Percentiles rank a stretch among this genome's conserved stretches.
phyloP scores from a whole-genome alignment of 139 green algal species.

The Chlorella sp. region DNA sequence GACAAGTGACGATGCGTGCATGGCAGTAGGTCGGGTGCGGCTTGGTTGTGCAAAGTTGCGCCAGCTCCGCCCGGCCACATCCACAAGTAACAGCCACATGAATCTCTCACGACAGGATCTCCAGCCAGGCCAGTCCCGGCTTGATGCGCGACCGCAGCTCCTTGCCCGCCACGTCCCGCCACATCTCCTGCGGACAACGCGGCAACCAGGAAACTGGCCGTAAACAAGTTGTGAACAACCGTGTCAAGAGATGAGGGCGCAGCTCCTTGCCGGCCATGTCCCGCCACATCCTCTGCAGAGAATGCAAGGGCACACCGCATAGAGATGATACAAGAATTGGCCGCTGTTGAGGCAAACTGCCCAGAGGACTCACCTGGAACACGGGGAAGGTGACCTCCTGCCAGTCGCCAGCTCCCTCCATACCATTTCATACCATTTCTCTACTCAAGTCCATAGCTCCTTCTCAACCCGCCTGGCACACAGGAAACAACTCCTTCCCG shows the following conservation, averaged over 20 bases:
- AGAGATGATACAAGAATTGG: too few relatives aligned
- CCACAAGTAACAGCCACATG: neutral
- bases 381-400: constrained; percentile 31
- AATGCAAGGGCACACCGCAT: too few relatives aligned
- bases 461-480: neutral
- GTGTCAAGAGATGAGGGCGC: too few relatives aligned
- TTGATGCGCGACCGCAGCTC: constrained; percentile 42
- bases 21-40: too few relatives aligned
- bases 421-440: too few relatives aligned
- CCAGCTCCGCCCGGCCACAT: neutral
- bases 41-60: too few relatives aligned
- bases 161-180: constrained; percentile 52
- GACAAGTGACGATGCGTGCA: too few relatives aligned
- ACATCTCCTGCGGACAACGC: constrained; percentile 41
- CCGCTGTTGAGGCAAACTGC: too few relatives aligned
- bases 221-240: too few relatives aligned
- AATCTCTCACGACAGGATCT: constrained; percentile 62
- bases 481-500: neutral
- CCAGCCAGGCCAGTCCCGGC: constrained; percentile 66
- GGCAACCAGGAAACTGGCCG: too few relatives aligned
- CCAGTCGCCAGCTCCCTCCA: too few relatives aligned
- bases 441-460: too few relatives aligned
- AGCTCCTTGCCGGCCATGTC: constrained; percentile 46
- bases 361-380: constrained; percentile 1
- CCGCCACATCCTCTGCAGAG: constrained; percentile 50